Base-by-base conservation (phyloP, 2,329 filamentous ascomycete species). In the Myotisia sp. region DNA sequence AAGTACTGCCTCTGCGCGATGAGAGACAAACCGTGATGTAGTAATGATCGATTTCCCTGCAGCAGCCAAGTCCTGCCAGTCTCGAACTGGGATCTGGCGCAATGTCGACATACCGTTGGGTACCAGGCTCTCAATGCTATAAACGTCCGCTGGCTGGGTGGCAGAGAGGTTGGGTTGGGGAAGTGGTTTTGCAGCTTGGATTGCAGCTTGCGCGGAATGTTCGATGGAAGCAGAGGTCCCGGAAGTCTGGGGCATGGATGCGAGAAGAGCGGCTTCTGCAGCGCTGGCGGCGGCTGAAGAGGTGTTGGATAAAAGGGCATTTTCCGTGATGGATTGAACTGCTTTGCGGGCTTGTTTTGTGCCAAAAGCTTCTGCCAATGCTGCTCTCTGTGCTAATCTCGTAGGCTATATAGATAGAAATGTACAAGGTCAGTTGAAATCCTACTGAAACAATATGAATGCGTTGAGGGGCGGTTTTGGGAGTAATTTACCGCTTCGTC, bases 331-430 rank as follows among this genome's bases (percentile, higher is more conserved):
- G 26, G 60, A 58, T 41, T 63, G 59, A 3, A 63, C 59, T 5
- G 58, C 59, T 47, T 65, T 65, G 43, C 60, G 59, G 18, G 64
- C 60, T 47, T 64, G 60, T 47, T 65, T 66, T 26, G 62, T 65
- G 37, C 63, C 63, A 44, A 67, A 67, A 17, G 61, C 58, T 45
- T 63, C 55, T 36, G 61, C 64, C n/a, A 67, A 53, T 19, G 58
- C 58, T 22, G 52, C 55, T 37, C 49, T 47, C 50, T 61, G 54
- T 13, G 49, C 49, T 40, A 57, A 56, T 39, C 56, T 51, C 17
- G 51, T 55, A 44, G 48, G 47, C 56, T 60, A 37, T 14, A 30
- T 23, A n/a, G n/a, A 6, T 7, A 23, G 22, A 7, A 29, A 16
- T 7, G 8, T 13, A 10, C 6, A 29, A 10, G 6, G 14, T 7